Evolutionary conservation across 2,329 filamentous ascomycete species (phyloP), one percentile per base, ranked within the genome.

Genomic region (Epicoccum nigrum): DNA sequence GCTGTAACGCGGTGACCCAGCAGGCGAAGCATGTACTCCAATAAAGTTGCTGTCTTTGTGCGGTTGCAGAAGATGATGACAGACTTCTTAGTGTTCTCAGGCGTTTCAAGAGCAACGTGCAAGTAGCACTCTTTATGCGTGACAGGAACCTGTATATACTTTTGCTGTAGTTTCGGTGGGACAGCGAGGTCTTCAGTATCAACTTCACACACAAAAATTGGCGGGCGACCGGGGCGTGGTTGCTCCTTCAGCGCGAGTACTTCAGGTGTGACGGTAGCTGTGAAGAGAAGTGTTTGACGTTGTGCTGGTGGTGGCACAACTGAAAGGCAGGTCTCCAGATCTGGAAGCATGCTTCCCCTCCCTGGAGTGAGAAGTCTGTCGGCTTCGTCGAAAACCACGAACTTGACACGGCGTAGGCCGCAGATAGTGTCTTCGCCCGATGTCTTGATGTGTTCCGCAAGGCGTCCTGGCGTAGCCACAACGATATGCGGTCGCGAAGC

Each of bases 71-170:
- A 99, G 55, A 99, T 86, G 67, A 99, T 97, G 66, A 87, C 82
- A 1, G 88, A 88, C 75, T 90, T 93, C 32, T 84, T 79, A 28
- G 83, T 71, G 72, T 97, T 97, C 56, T 74, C 79, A 6, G 68
- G 69, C 0, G 93, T 97, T 17, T 86, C 83, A 12, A 99, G 84
- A 30, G 99, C 87, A 44, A 90, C 85, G 72, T 99, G 94, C 11
- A 99, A 83, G 74, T 96, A 99, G 71, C 94, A 91, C 74, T 97
- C 93, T 63, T 93, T 90, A 75, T 97, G 92, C 1, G 92, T 94
- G 61, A 96, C 87, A 13, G 92, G 92, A 13, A 95, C 86, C 69
- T 95, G 87, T 33, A 97, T 79, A 74, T 96, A 94, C 70, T 84
- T 89, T 76, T 97, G 93, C 48, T 83, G 82, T 3, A 99, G 82